These are phyloP conservation scores for Cladorrhinum sp. DNA, from an alignment of 2,329 filamentous ascomycete species.

Conservation along the genomic window DNA sequence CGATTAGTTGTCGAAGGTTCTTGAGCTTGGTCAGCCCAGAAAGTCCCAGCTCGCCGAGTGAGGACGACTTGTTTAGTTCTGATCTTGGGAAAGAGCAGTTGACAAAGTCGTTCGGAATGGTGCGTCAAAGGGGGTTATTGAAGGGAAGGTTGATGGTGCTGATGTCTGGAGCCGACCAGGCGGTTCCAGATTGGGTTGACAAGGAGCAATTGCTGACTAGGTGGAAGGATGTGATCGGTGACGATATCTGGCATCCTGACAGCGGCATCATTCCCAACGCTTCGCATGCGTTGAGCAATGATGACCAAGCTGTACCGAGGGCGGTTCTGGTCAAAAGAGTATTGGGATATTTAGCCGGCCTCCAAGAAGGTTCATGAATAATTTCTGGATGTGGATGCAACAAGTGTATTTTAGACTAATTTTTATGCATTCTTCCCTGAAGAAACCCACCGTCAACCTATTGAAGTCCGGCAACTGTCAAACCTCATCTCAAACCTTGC, in stretches of 20 bases:
- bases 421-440: no score
- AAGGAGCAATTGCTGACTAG: slow-evolving; percentile 53
- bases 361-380: neutral
- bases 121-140: slow-evolving; percentile 41
- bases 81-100: slow-evolving; percentile 62
- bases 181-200: slow-evolving; percentile 58
- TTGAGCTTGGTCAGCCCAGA: slow-evolving; percentile 46
- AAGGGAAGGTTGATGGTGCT: slow-evolving; percentile 60
- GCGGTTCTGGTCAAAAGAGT: slow-evolving; percentile 22
- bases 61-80: slow-evolving; percentile 83
- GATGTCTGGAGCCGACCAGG: slow-evolving; percentile 63
- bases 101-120: slow-evolving; percentile 59
- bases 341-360: slow-evolving; percentile 18
- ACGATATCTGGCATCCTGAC: slow-evolving; percentile 43
- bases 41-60: slow-evolving; percentile 52
- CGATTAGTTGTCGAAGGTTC: slow-evolving; percentile 31
- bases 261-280: slow-evolving; percentile 47
- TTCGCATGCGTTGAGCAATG: slow-evolving; percentile 46
- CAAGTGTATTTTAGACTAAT: no score
- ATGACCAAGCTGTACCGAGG: slow-evolving; percentile 42
- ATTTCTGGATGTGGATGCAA: no score
- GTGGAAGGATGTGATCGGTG: slow-evolving; percentile 47
- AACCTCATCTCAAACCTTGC: no score
- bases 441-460: no score
- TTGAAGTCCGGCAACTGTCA: no score